phyloP scores from a whole-genome alignment of 2,329 filamentous ascomycete genomes.

The Diaporthe batatas region DNA sequence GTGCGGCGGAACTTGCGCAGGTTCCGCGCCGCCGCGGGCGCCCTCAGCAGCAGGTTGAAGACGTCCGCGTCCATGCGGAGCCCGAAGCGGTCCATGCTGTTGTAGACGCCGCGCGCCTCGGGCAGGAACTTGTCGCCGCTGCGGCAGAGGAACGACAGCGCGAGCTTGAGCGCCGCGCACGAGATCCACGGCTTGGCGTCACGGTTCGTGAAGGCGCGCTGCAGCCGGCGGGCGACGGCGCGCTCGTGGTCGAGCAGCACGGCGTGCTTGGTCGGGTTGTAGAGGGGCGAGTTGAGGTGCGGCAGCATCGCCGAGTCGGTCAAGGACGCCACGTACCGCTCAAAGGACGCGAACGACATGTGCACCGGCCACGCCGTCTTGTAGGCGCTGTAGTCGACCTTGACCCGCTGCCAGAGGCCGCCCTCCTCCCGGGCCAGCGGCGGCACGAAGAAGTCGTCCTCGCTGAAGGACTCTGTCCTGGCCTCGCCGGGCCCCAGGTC shows the following conservation, averaged over 20 bases:
- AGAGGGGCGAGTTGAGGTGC: slow-evolving; percentile 30
- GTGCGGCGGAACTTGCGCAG: slow-evolving; percentile 57
- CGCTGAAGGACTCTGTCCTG: slow-evolving; percentile 4
- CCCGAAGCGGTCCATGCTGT: slow-evolving; percentile 52
- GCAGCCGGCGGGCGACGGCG: slow-evolving; percentile 55
- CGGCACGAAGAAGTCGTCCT: slow-evolving; percentile 27
- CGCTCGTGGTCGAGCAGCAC: slow-evolving; percentile 52
- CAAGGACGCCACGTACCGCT: slow-evolving; percentile 58
- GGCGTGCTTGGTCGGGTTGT: background rate
- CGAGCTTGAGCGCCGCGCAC: slow-evolving; percentile 57
- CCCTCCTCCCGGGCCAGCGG: slow-evolving; percentile 39
- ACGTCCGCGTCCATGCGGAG: slow-evolving; percentile 60
- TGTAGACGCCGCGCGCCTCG: slow-evolving; percentile 53
- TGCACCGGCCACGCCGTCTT: slow-evolving; percentile 17
- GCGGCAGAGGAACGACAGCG: slow-evolving; percentile 56
- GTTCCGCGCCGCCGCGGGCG: slow-evolving; percentile 56
- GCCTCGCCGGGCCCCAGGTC: slow-evolving; percentile 20
- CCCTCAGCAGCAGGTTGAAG: slow-evolving; percentile 63
- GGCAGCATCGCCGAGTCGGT: slow-evolving; percentile 48
- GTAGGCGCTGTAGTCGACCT: slow-evolving; percentile 22
- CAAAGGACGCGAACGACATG: slow-evolving; percentile 50
- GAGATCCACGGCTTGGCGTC: slow-evolving; percentile 53
- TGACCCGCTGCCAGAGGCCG: background rate
- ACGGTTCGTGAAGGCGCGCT: slow-evolving; percentile 55
- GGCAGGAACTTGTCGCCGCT: slow-evolving; percentile 47